These are phyloP conservation scores for Picochlorum costavermella DNA, from an alignment of 139 green algal species.

Conservation along the genomic window DNA sequence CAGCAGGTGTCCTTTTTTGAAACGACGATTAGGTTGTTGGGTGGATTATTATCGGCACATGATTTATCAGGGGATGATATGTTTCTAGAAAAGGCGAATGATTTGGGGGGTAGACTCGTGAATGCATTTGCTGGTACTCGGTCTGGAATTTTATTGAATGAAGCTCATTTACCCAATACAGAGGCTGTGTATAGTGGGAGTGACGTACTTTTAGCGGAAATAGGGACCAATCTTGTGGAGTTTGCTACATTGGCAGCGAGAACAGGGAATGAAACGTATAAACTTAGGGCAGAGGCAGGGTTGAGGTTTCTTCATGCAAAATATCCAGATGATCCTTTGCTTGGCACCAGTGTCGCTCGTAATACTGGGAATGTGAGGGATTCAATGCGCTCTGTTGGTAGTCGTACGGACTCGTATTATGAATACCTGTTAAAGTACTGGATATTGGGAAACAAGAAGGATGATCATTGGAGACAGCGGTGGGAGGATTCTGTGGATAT, in stretches of 20 bases:
- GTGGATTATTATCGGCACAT: slow-evolving; percentile 47
- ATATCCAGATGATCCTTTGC: background rate
- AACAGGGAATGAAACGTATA: slow-evolving; percentile 47
- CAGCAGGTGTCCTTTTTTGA: slow-evolving; percentile 23
- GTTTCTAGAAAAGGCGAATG: slow-evolving; percentile 26
- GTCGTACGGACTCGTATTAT: slow-evolving; percentile 66
- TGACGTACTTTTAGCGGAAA: slow-evolving; percentile 29
- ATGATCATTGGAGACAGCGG: slow-evolving; percentile 14
- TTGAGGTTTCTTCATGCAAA: slow-evolving; percentile 20
- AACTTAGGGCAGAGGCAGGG: slow-evolving; percentile 17
- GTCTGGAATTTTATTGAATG: slow-evolving; percentile 42
- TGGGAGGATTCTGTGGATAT: slow-evolving; percentile 8
- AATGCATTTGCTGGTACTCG: slow-evolving; percentile 60
- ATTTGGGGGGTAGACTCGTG: slow-evolving; percentile 53
- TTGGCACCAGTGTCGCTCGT: background rate
- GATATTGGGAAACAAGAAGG: slow-evolving; percentile 18
- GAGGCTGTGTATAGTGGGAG: background rate
- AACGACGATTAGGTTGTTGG: slow-evolving; percentile 21
- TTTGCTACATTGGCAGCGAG: slow-evolving; percentile 52
- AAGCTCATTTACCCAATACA: background rate
- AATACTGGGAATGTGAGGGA: background rate
- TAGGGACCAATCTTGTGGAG: slow-evolving; percentile 61
- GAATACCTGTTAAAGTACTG: slow-evolving; percentile 73
- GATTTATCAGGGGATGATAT: slow-evolving; percentile 47
- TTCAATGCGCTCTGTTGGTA: slow-evolving; percentile 17